Evolutionary conservation across 441 rosid species (phyloP).

Genomic region (Euphorbia schlechtendalii): DNA sequence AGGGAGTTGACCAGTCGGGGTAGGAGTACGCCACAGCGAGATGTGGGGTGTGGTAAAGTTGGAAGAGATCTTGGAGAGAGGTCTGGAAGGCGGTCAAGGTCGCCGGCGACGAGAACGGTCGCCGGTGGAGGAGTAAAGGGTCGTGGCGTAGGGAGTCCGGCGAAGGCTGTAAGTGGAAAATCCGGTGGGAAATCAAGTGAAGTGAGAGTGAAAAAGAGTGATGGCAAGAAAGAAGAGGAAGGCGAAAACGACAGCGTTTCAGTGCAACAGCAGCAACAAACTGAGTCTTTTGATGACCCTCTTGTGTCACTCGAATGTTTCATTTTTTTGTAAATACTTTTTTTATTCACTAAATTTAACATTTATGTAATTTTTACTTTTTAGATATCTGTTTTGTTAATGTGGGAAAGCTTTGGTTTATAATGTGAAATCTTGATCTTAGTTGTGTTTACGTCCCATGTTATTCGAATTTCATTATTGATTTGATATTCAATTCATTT

Average conservation of each 20-base stretch:
- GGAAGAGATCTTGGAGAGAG: conserved; percentile 36
- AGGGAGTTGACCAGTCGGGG: conserved; percentile 19
- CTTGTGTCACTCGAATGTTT: conserved; percentile 79
- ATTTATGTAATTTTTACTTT: neutral
- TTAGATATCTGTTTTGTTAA: neutral
- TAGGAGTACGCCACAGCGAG: conserved; percentile 19
- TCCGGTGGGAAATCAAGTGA: conserved; percentile 18
- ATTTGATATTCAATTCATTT: too few species aligned
- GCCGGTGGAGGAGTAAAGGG: conserved; percentile 16
- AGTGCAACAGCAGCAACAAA: conserved; percentile 5
- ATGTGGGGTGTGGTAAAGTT: conserved; percentile 28
- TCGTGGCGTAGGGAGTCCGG: conserved; percentile 29
- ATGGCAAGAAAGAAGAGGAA: conserved; percentile 1
- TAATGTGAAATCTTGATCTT: neutral
- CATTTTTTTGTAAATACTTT: conserved; percentile 53
- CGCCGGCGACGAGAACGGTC: conserved; percentile 40
- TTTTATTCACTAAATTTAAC: neutral
- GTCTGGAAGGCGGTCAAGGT: conserved; percentile 41
- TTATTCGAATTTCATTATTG: too few species aligned
- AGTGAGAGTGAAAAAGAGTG: conserved; percentile 3
- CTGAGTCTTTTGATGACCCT: conserved; percentile 47
- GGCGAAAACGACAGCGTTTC: neutral
- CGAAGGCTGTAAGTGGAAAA: conserved; percentile 30
- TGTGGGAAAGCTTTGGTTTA: neutral
- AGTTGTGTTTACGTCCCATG: neutral